Percentiles rank a stretch among this genome's conserved stretches.
Conservation (phyloP, 2,329 filamentous ascomycete species). For the Aschersonia sp. region DNA sequence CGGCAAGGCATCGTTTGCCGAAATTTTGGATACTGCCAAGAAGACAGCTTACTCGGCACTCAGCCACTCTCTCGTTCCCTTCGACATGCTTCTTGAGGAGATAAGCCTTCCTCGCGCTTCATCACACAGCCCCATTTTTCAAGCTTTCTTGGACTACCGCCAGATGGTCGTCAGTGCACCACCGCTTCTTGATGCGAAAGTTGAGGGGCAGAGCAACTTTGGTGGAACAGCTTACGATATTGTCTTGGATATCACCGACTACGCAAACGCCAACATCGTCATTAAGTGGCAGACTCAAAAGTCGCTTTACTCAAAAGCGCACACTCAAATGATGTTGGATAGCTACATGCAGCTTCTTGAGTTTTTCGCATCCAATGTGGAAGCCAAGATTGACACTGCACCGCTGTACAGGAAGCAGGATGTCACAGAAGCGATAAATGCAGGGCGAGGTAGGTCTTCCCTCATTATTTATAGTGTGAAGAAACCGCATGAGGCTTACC, state of each 20-base stretch:
- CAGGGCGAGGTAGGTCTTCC: background rate
- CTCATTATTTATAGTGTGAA: background rate
- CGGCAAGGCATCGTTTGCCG: conserved; percentile 8
- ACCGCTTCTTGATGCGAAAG: background rate
- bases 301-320: background rate
- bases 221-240: background rate
- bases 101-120: conserved; percentile 23
- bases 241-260: background rate
- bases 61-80: conserved; percentile 21
- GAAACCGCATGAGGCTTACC: no score
- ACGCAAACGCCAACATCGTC: background rate
- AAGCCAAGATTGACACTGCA: background rate
- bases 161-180: background rate
- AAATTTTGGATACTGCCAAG: conserved; percentile 11
- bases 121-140: conserved; percentile 27
- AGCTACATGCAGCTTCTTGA: background rate
- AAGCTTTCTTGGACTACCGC: conserved; percentile 27
- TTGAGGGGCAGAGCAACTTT: background rate
- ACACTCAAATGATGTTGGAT: background rate
- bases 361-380: background rate
- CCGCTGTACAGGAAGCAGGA: background rate
- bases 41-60: conserved; percentile 11
- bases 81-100: conserved; percentile 27
- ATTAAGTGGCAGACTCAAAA: background rate
- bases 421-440: background rate